Percentiles rank a stretch among this genome's conserved stretches.
These are phyloP conservation scores for Azolla pinnata DNA, from an alignment of 75 land plant genomes.

Conservation along the genomic window DNA sequence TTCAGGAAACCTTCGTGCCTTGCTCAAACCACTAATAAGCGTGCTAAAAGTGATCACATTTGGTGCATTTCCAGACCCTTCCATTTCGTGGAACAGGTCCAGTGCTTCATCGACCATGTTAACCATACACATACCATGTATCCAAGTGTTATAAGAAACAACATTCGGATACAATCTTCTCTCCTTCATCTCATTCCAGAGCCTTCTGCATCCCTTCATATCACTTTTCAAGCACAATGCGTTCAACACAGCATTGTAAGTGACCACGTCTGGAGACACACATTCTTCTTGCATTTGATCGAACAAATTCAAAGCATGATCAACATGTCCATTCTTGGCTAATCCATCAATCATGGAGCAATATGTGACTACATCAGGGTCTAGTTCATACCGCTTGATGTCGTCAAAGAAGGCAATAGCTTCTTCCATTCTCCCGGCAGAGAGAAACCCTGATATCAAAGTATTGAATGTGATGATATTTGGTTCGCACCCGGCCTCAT, in stretches of 20 bases:
- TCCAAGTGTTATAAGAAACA: constrained; percentile 53
- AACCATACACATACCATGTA: constrained; percentile 42
- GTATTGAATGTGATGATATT: constrained; percentile 65
- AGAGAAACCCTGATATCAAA: constrained; percentile 49
- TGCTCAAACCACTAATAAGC: constrained; percentile 45
- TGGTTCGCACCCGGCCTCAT: constrained; percentile 38
- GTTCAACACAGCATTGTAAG: constrained; percentile 48
- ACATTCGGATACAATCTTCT: constrained; percentile 27
- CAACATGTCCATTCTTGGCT: constrained; percentile 29
- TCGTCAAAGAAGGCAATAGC: neutral
- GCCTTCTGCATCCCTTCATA: constrained; percentile 9
- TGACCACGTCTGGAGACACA: constrained; percentile 32
- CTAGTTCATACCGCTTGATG: neutral
- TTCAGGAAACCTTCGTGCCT: constrained; percentile 34
- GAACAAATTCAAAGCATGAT: constrained; percentile 52
- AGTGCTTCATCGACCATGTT: constrained; percentile 37
- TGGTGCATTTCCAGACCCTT: constrained; percentile 41
- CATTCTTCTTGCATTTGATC: constrained; percentile 37
- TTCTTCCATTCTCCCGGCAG: constrained; percentile 39
- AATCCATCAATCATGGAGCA: constrained; percentile 58
- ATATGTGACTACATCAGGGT: constrained; percentile 38
- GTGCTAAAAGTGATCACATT: constrained; percentile 61
- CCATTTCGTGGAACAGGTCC: constrained; percentile 43
- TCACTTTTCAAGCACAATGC: constrained; percentile 42
- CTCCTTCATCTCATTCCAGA: constrained; percentile 3